Base-by-base conservation (phyloP, 441 rosid species). In the Eugenia klotzschiana region DNA sequence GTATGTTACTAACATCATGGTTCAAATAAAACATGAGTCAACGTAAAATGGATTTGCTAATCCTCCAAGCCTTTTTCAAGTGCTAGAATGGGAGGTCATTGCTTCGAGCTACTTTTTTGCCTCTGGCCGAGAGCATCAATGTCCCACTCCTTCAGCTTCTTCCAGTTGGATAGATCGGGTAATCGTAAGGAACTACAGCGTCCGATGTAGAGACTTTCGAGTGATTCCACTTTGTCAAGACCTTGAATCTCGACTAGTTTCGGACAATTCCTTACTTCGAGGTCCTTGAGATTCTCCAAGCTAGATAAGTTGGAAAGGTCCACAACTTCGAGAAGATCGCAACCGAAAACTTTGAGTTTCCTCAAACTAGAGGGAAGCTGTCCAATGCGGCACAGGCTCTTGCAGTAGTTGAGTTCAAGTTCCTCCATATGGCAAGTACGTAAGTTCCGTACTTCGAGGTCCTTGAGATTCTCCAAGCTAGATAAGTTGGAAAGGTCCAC, bases 381-480 rank as follows among this genome's bases (percentile, higher is more conserved):
- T 20, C 25, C 77, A 33, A 33, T 22, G 6, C 3, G 1, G 23
- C 0, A 2, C 0, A 33, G 0, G 25, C 37, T 20, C 13, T 64
- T 0, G 4, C 46, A 33, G 0, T 18, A 8, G 2, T 0, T 0
- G 12, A 64, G 77, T 33, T 9, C 0, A 33, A 64, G 46, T 33
- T 33, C 8, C 33, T 64, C 0, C 1, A 64, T 14, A 20, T 0
- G 2, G 1, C n/a, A n/a, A n/a, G n/a, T n/a, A n/a, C n/a, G n/a
- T n/a, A n/a, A n/a, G 0, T 2, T 0, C 14, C 0, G 0, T 15
- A 60, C 23, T 60, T 1, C 0, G 0, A 64, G 25, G 2, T 2
- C 4, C 77, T 1, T 0, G 8, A 64, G 46, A 20, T 20, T 64
- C 8, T 64, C 33, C 0, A 33, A 64, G 77, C 18, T 64, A 9